Conservation (phyloP, 2,329 filamentous ascomycete genomes). For the Onygenales sp. region DNA sequence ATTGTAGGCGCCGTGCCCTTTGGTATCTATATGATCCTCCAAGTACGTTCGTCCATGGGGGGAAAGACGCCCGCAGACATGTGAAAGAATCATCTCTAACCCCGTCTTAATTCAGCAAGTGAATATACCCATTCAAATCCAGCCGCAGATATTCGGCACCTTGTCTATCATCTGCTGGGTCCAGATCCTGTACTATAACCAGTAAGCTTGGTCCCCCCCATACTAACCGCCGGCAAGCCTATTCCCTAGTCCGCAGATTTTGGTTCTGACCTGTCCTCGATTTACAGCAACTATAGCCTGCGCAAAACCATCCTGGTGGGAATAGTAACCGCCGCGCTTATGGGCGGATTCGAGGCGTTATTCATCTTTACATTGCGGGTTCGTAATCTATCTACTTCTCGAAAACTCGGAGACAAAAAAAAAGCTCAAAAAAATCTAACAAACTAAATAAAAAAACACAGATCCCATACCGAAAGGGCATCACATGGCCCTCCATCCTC, state of each 20-base stretch:
- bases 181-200: constrained; percentile 44
- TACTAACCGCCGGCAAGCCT: not conserved
- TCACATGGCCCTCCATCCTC: constrained; percentile 45
- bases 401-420: not conserved
- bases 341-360: constrained; percentile 46
- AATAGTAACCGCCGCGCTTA: constrained; percentile 31
- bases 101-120: constrained; percentile 34
- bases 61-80: not conserved
- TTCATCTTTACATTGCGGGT: constrained; percentile 50
- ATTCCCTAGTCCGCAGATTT: too few species aligned
- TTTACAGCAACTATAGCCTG: constrained; percentile 25
- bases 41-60: constrained; percentile 22
- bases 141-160: constrained; percentile 44
- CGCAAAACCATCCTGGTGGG: constrained; percentile 39
- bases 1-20: constrained; percentile 38
- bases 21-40: constrained; percentile 43
- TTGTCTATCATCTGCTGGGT: constrained; percentile 43
- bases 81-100: not conserved
- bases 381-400: constrained; percentile 3
- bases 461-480: constrained; percentile 46
- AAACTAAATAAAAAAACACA: constrained; percentile 15
- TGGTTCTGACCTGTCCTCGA: not conserved
- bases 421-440: constrained; percentile 3
- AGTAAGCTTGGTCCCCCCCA: constrained; percentile 23
- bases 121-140: constrained; percentile 45